Conservation (phyloP, 2,329 filamentous ascomycete species). For the Alternaria sp. region DNA sequence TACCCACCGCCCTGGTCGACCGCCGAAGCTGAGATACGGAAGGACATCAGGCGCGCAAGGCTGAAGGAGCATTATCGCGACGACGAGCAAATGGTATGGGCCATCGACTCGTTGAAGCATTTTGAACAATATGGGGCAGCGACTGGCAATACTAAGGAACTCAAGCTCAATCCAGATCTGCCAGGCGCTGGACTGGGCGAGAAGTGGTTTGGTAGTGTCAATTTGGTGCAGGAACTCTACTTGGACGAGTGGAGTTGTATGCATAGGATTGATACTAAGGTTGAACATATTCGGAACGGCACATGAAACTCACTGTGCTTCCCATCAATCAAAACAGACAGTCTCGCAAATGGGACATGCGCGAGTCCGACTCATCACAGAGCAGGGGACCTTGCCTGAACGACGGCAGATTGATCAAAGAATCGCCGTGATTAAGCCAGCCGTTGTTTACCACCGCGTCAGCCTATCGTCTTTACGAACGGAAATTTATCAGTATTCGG, state of each 20-base stretch:
- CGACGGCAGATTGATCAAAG: not conserved
- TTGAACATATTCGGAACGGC: constrained; percentile 25
- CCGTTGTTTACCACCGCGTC: not conserved
- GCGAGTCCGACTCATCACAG: not conserved
- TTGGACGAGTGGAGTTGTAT: constrained; percentile 47
- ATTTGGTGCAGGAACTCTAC: constrained; percentile 42
- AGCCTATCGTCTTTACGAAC: not conserved
- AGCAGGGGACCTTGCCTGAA: not conserved
- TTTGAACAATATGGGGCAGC: constrained; percentile 32
- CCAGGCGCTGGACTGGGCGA: constrained; percentile 44
- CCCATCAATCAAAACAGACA: not conserved
- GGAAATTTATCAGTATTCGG: not conserved
- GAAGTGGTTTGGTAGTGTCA: constrained; percentile 40
- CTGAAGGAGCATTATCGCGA: constrained; percentile 33
- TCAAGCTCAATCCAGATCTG: constrained; percentile 33
- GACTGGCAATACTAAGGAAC: constrained; percentile 16
- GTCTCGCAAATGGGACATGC: not conserved
- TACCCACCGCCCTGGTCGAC: constrained; percentile 24
- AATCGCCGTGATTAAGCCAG: too few relatives aligned
- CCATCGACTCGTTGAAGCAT: constrained; percentile 35
- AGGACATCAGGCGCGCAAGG: constrained; percentile 34
- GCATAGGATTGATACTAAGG: constrained; percentile 42
- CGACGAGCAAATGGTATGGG: constrained; percentile 44
- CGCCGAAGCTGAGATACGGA: constrained; percentile 30
- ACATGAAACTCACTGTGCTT: not conserved